Evolutionary conservation across 2,329 filamentous ascomycete species (phyloP).

Genomic region (Ophiocordyceps camponoti-rufipedis): DNA sequence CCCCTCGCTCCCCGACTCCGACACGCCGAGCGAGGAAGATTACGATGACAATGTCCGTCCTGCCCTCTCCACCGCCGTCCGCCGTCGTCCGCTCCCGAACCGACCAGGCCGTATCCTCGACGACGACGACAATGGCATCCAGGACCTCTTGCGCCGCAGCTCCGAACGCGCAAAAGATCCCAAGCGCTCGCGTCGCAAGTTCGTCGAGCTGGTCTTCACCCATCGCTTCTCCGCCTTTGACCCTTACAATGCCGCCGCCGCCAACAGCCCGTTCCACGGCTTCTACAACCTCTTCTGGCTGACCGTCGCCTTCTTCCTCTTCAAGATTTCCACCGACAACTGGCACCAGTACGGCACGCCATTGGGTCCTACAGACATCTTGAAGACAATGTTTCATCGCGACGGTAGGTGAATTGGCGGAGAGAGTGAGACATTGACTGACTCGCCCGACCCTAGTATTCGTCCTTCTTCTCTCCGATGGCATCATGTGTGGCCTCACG

Average conservation of each 20-base stretch:
- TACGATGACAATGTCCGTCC: slow-evolving; percentile 20
- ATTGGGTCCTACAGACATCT: slow-evolving; percentile 53
- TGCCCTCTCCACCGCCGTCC: slow-evolving; percentile 5
- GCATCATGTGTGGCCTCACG: slow-evolving; percentile 47
- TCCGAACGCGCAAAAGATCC: slow-evolving; percentile 8
- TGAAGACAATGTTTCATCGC: slow-evolving; percentile 43
- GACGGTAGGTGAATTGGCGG: slow-evolving; percentile 16
- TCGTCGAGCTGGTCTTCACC: slow-evolving; percentile 46
- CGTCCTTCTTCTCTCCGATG: slow-evolving; percentile 44
- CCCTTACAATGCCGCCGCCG: slow-evolving; percentile 44
- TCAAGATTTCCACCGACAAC: slow-evolving; percentile 50
- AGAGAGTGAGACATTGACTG: background rate
- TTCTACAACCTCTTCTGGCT: slow-evolving; percentile 73
- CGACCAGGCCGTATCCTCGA: slow-evolving; percentile 6
- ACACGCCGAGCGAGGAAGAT: slow-evolving; percentile 26
- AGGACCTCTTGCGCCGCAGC: slow-evolving; percentile 9
- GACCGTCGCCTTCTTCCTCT: slow-evolving; percentile 43
- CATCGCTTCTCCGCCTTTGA: slow-evolving; percentile 59
- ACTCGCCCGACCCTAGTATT: slow-evolving; percentile 17
- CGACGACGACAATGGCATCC: slow-evolving; percentile 11
- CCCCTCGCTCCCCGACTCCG: slow-evolving; percentile 10
- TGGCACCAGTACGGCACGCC: slow-evolving; percentile 50
- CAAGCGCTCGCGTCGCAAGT: slow-evolving; percentile 8
- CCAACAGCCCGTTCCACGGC: slow-evolving; percentile 55
- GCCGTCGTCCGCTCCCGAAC: background rate